Conservation (phyloP, 139 green algal genomes). For the Nannochloris sp. region DNA sequence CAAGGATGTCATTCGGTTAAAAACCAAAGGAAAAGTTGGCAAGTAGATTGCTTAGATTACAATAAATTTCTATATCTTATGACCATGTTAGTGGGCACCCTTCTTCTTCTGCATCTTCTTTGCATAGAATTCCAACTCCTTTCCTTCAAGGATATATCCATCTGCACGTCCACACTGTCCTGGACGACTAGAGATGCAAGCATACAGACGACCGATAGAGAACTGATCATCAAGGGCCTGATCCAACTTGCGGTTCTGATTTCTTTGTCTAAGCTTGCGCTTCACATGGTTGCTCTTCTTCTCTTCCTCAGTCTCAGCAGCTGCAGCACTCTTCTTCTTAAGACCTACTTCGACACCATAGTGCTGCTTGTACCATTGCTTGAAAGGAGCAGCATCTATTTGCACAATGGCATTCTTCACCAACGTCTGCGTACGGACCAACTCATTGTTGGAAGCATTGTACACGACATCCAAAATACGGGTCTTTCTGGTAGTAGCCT, state of each 20-base stretch:
- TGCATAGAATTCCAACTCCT: constrained; percentile 90
- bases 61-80: no score
- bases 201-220: constrained; percentile 69
- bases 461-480: constrained; percentile 95
- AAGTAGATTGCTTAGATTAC: neutral
- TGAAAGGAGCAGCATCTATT: constrained; percentile 94
- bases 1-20: neutral
- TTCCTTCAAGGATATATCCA: constrained; percentile 88
- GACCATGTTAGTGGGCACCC: neutral
- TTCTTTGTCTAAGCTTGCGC: constrained; percentile 76
- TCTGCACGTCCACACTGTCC: constrained; percentile 59
- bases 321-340: constrained; percentile 34
- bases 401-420: constrained; percentile 95
- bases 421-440: constrained; percentile 95
- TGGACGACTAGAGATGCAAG: constrained; percentile 37
- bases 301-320: constrained; percentile 9
- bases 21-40: no score
- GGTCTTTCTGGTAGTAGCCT: constrained; percentile 85
- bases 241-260: constrained; percentile 49
- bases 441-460: constrained; percentile 99
- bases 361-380: constrained; percentile 89
- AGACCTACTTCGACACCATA: constrained; percentile 90
- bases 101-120: constrained; percentile 79
- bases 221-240: constrained; percentile 86
- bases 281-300: constrained; percentile 69